A percentile compares a stretch with the other conserved stretches of the same genome.
These are phyloP conservation scores for Phytophthora megakarya DNA, from an alignment of 352 stramenopile genomes.

Conservation along the genomic window DNA sequence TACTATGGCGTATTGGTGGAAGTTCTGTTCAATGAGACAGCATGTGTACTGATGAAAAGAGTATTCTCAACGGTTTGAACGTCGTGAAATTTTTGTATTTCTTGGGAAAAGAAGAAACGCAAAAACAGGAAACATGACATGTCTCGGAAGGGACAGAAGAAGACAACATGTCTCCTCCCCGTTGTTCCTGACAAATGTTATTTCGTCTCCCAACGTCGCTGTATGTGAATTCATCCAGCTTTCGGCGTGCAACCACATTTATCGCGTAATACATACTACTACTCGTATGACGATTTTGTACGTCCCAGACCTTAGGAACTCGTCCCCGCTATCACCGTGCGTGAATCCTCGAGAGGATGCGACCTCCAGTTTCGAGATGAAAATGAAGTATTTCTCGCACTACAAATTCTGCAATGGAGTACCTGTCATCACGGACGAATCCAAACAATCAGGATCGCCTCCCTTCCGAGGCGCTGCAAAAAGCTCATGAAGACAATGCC, in stretches of 20 bases:
- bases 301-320: slow-evolving; percentile 10
- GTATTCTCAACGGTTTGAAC: not conserved
- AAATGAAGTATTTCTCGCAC: not conserved
- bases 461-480: slow-evolving; percentile 17
- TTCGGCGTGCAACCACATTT: too few relatives aligned
- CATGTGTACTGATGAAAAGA: not conserved
- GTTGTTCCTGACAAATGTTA: too few relatives aligned
- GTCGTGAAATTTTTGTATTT: too few relatives aligned
- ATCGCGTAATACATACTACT: not conserved
- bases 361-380: not conserved
- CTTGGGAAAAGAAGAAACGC: too few relatives aligned
- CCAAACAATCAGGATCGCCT: slow-evolving; percentile 24
- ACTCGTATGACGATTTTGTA: not conserved
- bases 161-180: not conserved
- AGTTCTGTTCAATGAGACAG: not conserved
- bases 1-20: slow-evolving; percentile 6
- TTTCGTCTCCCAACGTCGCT: too few relatives aligned
- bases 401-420: slow-evolving; percentile 24
- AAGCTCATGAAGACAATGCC: slow-evolving; percentile 11
- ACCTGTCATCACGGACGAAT: slow-evolving; percentile 11
- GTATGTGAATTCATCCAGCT: too few relatives aligned
- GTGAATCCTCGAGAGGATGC: slow-evolving; percentile 9
- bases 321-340: not conserved
- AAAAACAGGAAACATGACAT: too few relatives aligned
- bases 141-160: not conserved